phyloP scores from a whole-genome alignment of 2,329 filamentous ascomycete species.

The Gaeumannomyces sp. region DNA sequence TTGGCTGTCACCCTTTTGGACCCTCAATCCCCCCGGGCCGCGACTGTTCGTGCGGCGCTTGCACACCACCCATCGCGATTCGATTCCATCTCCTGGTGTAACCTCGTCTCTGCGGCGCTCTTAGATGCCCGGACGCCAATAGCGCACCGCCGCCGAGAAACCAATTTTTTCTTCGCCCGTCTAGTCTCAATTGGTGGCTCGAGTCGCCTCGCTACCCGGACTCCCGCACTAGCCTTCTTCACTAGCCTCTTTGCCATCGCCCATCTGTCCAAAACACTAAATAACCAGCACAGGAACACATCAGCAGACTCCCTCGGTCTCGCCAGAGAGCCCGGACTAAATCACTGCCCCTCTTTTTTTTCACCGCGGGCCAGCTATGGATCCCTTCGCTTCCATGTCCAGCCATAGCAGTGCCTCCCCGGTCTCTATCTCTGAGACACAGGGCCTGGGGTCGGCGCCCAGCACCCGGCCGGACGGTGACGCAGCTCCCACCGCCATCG shows the following conservation, averaged over 20 bases:
- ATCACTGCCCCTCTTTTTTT: background rate
- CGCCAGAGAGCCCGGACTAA: background rate
- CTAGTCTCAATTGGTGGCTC: background rate
- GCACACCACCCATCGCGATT: background rate
- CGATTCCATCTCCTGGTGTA: background rate
- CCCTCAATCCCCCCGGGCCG: too few species aligned
- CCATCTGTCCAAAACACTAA: background rate
- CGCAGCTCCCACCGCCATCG: background rate
- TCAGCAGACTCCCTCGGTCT: background rate
- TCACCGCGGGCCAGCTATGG: slow-evolving; percentile 2
- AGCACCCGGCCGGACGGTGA: background rate
- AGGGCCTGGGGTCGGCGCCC: slow-evolving; percentile 1
- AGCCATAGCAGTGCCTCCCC: slow-evolving; percentile 5
- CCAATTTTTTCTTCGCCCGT: background rate
- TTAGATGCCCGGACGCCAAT: background rate
- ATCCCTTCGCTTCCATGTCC: slow-evolving; percentile 6
- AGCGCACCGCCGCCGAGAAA: background rate
- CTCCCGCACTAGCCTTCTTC: background rate
- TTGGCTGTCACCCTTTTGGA: too few species aligned
- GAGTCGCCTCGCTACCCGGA: background rate
- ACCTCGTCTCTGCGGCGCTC: background rate
- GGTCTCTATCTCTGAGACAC: background rate
- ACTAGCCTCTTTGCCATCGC: background rate
- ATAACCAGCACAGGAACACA: background rate
- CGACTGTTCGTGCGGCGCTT: background rate